Evolutionary conservation across 768 basidiomycete genomes (phyloP).

Genomic region (Glaciozyma martinii): DNA sequence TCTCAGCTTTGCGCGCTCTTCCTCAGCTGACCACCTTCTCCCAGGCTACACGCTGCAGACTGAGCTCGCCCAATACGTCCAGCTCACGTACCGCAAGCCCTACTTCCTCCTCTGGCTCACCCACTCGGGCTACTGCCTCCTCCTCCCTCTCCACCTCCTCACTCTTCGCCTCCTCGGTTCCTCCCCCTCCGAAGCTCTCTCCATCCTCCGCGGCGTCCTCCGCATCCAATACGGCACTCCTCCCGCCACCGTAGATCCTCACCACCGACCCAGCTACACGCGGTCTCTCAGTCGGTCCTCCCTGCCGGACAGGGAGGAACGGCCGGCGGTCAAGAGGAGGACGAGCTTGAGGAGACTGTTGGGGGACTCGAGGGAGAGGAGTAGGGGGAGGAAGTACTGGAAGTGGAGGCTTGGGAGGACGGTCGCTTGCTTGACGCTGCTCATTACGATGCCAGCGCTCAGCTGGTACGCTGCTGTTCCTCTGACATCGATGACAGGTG

Average conservation of each 20-base stretch:
- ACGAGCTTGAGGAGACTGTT: neutral
- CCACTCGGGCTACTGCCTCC: conserved; percentile 65
- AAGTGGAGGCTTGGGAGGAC: conserved; percentile 1
- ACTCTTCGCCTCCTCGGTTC: conserved; percentile 51
- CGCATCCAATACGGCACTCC: conserved; percentile 44
- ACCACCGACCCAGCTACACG: conserved; percentile 8
- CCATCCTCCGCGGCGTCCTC: conserved; percentile 45
- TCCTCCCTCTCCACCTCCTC: conserved; percentile 72
- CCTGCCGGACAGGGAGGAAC: neutral
- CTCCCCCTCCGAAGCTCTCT: conserved; percentile 48
- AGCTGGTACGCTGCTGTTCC: conserved; percentile 32
- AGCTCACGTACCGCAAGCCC: conserved; percentile 72
- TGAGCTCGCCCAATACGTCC: conserved; percentile 49
- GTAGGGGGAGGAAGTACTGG: neutral
- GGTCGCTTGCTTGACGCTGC: conserved; percentile 43
- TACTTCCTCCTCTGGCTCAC: conserved; percentile 71
- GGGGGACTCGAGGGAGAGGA: neutral
- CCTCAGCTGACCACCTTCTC: too few relatives aligned
- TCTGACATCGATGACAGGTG: conserved; percentile 42
- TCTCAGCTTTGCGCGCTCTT: neutral
- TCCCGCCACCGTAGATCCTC: neutral
- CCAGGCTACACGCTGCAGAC: conserved; percentile 65
- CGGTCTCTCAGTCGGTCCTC: conserved; percentile 15
- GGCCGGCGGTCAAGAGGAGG: neutral
- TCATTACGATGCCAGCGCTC: conserved; percentile 50